Base-by-base conservation (phyloP, 2,329 filamentous ascomycete species). In the Basipetospora chlamydospora region DNA sequence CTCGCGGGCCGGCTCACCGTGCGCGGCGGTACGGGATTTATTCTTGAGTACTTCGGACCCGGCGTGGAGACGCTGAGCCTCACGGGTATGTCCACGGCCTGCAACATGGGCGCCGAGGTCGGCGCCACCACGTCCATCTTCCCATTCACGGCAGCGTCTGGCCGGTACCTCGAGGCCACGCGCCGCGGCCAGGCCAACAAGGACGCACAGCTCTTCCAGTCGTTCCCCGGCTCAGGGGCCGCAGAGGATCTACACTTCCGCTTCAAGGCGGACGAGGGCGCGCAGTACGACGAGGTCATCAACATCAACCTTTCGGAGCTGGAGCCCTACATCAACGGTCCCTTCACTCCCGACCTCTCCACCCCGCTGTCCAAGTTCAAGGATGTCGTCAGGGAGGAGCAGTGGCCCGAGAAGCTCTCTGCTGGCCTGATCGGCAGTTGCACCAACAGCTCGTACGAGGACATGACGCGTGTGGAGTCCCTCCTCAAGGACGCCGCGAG, bases 321-420 rank as follows among this genome's bases (percentile, higher is more conserved):
- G 33, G 90, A 98, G 70, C 90, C 90, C 47, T 85, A 96, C 59
- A 86, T 98, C 68, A 98, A 98, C 69, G 90, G 90, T 47, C 90
- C 90, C 46, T 96, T 96, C 75, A 98, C 90, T 20, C 90, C 90
- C 43, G 90, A 98, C 75, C 71, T 98, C 64, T 87, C 86, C 39
- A 96, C 90, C 7, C 90, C 90, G 35, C 92, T 98, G 59, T 94
- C 85, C 64, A 90, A 95, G 69, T 94, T 96, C 68, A 85, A 81
- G 63, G 80, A 92, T 54, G 84, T 85, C 47, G 88, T 88, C 53
- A 86, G 92, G 69, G 77, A 79, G 53, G 94, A 98, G 67, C 76
- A 79, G 60, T 98, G 90, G 90, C 90, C 90, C 16, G 79, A 90
- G 61, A 86, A 94, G 57, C 72, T 98, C 53, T 94, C 94, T 68